Conservation (phyloP, 2,329 filamentous ascomycete genomes). For the Tolypocladium sp. region DNA sequence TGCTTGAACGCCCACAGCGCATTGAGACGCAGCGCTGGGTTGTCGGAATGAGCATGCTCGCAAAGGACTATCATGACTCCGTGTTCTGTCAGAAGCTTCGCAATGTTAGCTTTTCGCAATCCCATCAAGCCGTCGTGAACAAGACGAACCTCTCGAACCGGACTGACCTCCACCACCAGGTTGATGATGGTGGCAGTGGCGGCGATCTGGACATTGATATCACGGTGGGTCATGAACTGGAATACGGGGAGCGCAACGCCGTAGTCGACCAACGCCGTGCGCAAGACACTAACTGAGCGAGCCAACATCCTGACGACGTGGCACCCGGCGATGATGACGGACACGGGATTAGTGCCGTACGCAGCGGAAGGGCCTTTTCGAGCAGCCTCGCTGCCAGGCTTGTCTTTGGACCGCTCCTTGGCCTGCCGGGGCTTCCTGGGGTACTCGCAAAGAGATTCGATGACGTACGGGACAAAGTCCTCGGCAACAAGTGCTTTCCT, state of each 20-base stretch:
- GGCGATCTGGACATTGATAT: conserved; percentile 74
- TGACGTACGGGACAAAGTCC: conserved; percentile 71
- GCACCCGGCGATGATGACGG: conserved; percentile 78
- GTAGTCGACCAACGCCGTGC: conserved; percentile 82
- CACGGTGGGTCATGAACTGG: conserved; percentile 61
- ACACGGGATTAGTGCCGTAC: conserved; percentile 64
- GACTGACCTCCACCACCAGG: conserved; percentile 78
- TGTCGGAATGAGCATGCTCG: conserved; percentile 72
- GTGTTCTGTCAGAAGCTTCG: conserved; percentile 59
- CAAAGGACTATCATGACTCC: conserved; percentile 72
- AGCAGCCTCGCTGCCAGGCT: conserved; percentile 21
- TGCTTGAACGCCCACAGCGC: conserved; percentile 94
- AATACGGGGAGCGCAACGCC: conserved; percentile 72
- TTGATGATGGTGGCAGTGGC: conserved; percentile 82
- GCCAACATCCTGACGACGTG: conserved; percentile 73
- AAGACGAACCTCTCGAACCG: conserved; percentile 66
- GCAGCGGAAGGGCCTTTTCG: conserved; percentile 25
- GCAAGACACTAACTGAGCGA: conserved; percentile 72
- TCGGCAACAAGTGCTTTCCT: conserved; percentile 74
- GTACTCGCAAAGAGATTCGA: conserved; percentile 63
- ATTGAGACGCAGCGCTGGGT: conserved; percentile 71
- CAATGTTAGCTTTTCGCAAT: conserved; percentile 10
- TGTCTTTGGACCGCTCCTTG: conserved; percentile 32
- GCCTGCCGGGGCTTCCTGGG: conserved; percentile 38
- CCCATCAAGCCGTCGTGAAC: background rate